These are phyloP conservation scores for Saturnispora diversa DNA, from an alignment of 805 yeast genomes.

Conservation along the genomic window DNA sequence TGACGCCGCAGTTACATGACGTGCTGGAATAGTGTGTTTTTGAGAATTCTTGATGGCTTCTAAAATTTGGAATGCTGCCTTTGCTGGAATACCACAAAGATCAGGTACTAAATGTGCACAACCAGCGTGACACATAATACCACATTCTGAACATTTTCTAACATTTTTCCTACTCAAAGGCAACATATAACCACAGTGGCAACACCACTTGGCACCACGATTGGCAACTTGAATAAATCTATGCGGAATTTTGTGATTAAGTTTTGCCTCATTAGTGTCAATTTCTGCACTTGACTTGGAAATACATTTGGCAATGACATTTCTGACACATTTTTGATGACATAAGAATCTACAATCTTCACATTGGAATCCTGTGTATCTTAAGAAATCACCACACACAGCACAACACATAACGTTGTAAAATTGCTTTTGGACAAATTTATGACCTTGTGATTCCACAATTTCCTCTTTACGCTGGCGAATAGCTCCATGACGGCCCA, in stretches of 20 bases:
- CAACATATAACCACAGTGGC: constrained; percentile 94
- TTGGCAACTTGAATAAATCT: constrained; percentile 88
- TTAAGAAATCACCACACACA: constrained; percentile 88
- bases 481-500: constrained; percentile 97
- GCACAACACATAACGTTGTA: constrained; percentile 97
- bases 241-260: constrained; percentile 96
- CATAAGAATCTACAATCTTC: constrained; percentile 77
- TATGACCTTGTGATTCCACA: constrained; percentile 94
- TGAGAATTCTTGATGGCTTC: constrained; percentile 74
- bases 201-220: constrained; percentile 98
- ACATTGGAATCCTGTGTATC: constrained; percentile 81
- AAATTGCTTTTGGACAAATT: constrained; percentile 89
- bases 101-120: constrained; percentile 96
- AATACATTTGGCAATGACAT: constrained; percentile 76
- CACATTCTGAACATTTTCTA: constrained; percentile 89
- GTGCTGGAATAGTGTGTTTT: constrained; percentile 5
- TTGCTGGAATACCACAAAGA: constrained; percentile 98
- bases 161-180: constrained; percentile 95
- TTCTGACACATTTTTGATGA: constrained; percentile 72
- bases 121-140: constrained; percentile 85
- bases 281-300: constrained; percentile 64
- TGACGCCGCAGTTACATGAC: not conserved
- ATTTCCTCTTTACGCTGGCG: constrained; percentile 87
- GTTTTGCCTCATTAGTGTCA: constrained; percentile 66
- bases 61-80: constrained; percentile 84